These are phyloP conservation scores for Isatis lusitanica DNA, from an alignment of 441 rosid genomes.

Conservation along the genomic window DNA sequence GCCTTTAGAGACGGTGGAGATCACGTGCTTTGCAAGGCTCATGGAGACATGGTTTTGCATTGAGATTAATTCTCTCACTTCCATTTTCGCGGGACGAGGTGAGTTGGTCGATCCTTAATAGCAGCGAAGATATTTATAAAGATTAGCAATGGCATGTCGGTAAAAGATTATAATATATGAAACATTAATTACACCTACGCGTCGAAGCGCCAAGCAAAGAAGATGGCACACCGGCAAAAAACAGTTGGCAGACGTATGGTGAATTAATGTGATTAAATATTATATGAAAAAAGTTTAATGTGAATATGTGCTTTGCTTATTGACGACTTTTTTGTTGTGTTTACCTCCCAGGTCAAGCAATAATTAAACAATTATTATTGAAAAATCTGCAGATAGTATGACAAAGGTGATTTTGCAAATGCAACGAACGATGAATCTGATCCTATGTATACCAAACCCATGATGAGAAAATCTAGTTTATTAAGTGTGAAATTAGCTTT, in stretches of 20 bases:
- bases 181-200: not conserved
- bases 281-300: not conserved
- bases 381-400: no score
- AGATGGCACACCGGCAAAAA: conserved; percentile 10
- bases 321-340: not conserved
- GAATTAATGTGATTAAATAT: not conserved
- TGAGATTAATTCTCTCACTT: conserved; percentile 50
- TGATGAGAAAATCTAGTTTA: no score
- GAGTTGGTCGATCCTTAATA: conserved; percentile 20
- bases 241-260: not conserved
- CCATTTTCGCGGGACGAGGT: conserved; percentile 49
- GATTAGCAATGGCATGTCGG: not conserved
- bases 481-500: no score
- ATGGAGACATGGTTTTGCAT: conserved; percentile 60
- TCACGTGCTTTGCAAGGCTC: conserved; percentile 43
- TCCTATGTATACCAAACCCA: no score
- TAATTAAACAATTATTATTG: not conserved
- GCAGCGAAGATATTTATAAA: not conserved
- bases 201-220: conserved; percentile 28
- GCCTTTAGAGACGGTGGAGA: conserved; percentile 42
- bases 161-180: not conserved
- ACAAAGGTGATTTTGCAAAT: no score
- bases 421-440: no score
- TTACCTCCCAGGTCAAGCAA: conserved; percentile 25
- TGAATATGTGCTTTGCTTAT: conserved; percentile 33